Conservation (phyloP, 495 filamentous ascomycete species). For the Penicillium lagena region DNA sequence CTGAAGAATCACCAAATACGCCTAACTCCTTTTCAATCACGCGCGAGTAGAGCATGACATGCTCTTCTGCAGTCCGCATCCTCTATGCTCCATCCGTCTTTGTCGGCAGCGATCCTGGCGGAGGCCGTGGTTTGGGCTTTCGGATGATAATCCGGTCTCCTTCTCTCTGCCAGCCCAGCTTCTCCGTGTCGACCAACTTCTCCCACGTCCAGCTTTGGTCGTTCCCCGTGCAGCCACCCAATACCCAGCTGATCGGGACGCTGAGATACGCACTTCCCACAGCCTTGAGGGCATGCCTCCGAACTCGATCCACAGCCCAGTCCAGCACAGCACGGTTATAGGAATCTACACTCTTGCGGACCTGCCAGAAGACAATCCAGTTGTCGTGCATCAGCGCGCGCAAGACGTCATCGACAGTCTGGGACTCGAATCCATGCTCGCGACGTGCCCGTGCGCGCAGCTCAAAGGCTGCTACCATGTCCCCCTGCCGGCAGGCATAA, state of each 20-base stretch:
- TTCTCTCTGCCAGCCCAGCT: conserved; percentile 75
- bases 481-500: conserved; percentile 74
- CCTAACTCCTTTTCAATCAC: no score
- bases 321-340: conserved; percentile 72
- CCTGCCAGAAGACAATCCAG: conserved; percentile 70
- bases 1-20: background rate
- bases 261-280: conserved; percentile 76
- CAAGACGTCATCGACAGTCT: conserved; percentile 60
- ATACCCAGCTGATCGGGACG: conserved; percentile 49
- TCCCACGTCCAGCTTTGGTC: conserved; percentile 69
- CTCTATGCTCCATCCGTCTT: conserved; percentile 4
- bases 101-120: conserved; percentile 12
- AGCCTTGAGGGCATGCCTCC: conserved; percentile 70
- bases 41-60: no score
- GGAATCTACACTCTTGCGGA: conserved; percentile 66
- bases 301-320: conserved; percentile 64
- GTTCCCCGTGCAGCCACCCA: conserved; percentile 43
- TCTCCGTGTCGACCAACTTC: conserved; percentile 53
- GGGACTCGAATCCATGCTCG: conserved; percentile 49
- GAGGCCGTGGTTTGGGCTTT: conserved; percentile 37
- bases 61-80: no score
- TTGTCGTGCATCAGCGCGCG: conserved; percentile 70
- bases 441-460: conserved; percentile 41
- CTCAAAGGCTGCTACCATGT: conserved; percentile 67
- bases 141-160: conserved; percentile 65